Conservation (phyloP, 306 rosid species). For the Spatholobus suberectus region DNA sequence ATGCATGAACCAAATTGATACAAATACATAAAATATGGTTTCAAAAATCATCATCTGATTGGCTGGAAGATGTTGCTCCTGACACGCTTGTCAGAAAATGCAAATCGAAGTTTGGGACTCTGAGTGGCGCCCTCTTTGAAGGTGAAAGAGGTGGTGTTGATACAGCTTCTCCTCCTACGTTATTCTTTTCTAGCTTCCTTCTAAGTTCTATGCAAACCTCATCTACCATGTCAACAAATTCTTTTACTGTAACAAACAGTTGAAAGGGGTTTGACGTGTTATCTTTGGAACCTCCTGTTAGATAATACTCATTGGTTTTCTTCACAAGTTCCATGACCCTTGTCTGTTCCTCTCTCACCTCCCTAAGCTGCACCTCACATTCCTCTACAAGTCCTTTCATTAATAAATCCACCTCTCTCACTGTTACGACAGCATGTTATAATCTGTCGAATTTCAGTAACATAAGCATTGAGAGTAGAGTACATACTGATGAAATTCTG, state of each 20-base stretch:
- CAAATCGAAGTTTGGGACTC: constrained; percentile 52
- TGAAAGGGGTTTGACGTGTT: constrained; percentile 56
- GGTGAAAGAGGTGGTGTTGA: constrained; percentile 62
- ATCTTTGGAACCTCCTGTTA: constrained; percentile 56
- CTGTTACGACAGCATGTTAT: constrained; percentile 45
- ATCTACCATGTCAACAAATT: constrained; percentile 69
- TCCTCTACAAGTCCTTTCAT: constrained; percentile 66
- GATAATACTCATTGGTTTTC: constrained; percentile 69
- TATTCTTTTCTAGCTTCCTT: constrained; percentile 57
- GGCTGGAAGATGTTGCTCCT: constrained; percentile 48
- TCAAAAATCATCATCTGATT: constrained; percentile 64
- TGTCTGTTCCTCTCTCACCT: constrained; percentile 61
- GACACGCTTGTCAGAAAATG: constrained; percentile 50
- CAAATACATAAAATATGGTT: constrained; percentile 32
- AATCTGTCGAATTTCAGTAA: constrained; percentile 50
- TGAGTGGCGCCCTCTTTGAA: constrained; percentile 30
- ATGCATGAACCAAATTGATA: constrained; percentile 29
- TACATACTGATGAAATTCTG: constrained; percentile 48
- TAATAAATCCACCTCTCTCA: constrained; percentile 57
- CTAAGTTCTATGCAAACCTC: constrained; percentile 60
- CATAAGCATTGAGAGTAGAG: constrained; percentile 48
- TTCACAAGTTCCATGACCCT: constrained; percentile 67
- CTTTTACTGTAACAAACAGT: constrained; percentile 64
- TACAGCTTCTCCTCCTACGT: constrained; percentile 22
- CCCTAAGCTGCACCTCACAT: constrained; percentile 69